Evolutionary conservation across 495 filamentous ascomycete species (phyloP).

Genomic region (Penicillium coffeae): DNA sequence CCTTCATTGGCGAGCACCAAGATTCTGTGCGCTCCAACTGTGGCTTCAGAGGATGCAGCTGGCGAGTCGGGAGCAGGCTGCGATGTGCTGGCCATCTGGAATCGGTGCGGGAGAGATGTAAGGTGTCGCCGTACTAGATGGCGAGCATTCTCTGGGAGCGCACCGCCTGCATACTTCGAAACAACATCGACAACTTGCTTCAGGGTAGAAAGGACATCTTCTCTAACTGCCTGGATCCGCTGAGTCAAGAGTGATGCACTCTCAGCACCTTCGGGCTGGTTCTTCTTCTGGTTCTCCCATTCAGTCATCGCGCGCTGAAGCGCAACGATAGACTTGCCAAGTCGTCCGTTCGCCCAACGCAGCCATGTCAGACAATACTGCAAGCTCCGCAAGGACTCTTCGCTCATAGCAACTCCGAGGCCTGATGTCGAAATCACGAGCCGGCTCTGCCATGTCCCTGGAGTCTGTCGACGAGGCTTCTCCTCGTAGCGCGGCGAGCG

Average conservation of each 20-base stretch:
- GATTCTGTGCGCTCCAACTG: constrained; percentile 60
- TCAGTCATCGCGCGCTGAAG: constrained; percentile 70
- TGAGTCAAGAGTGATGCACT: constrained; percentile 45
- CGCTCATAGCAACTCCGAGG: constrained; percentile 80
- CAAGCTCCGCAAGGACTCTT: constrained; percentile 71
- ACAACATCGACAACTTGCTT: constrained; percentile 74
- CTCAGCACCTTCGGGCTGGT: constrained; percentile 18
- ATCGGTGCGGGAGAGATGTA: constrained; percentile 72
- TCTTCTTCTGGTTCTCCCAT: constrained; percentile 53
- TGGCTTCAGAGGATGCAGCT: constrained; percentile 37
- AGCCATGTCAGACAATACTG: constrained; percentile 74
- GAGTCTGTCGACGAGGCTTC: constrained; percentile 28
- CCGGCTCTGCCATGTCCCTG: constrained; percentile 66
- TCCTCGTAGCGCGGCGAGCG: constrained; percentile 66
- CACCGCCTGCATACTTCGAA: constrained; percentile 77
- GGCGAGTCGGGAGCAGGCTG: constrained; percentile 38
- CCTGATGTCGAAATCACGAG: constrained; percentile 81
- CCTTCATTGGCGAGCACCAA: constrained; percentile 81
- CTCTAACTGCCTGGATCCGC: constrained; percentile 65
- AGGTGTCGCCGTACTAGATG: constrained; percentile 74
- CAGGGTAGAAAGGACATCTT: constrained; percentile 71
- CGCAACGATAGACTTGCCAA: constrained; percentile 63
- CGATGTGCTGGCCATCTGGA: constrained; percentile 52
- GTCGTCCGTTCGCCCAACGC: constrained; percentile 69
- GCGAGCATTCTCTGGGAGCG: constrained; percentile 78